A percentile compares a stretch with the other conserved stretches of the same genome.
Evolutionary conservation across 495 filamentous ascomycete species (phyloP).

Genomic region (Aspergillus baeticus): DNA sequence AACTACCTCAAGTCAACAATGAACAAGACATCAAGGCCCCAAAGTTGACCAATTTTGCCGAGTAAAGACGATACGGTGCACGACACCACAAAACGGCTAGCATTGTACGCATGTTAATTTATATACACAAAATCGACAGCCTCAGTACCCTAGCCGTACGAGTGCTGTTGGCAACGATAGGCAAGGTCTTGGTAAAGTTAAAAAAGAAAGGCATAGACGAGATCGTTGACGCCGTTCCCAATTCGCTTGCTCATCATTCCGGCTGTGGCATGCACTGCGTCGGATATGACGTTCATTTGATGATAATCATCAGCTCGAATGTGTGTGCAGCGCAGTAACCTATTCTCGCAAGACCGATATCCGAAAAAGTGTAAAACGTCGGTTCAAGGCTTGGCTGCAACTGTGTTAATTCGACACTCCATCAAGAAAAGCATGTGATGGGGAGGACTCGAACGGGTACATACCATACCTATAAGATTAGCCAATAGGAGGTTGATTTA

Average conservation of each 20-base stretch:
- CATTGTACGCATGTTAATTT: constrained; percentile 5
- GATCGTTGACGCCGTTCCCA: not conserved
- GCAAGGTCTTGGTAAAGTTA: not conserved
- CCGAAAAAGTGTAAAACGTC: not conserved
- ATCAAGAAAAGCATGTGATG: not conserved
- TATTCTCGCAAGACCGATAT: not conserved
- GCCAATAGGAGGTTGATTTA: not conserved
- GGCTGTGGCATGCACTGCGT: not conserved
- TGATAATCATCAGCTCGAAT: not conserved
- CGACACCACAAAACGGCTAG: not conserved
- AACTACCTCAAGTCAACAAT: not conserved
- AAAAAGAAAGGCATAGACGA: not conserved
- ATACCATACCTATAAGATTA: not conserved
- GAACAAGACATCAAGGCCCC: constrained; percentile 23
- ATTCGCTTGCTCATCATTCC: not conserved
- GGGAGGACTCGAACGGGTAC: not conserved
- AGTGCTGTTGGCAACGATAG: not conserved
- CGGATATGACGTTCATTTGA: not conserved
- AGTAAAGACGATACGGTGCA: not conserved
- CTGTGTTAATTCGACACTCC: not conserved
- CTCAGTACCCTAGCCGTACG: not conserved
- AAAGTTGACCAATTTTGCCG: constrained; percentile 31
- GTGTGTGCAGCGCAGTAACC: not conserved
- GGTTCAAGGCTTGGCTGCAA: not conserved
- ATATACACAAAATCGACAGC: not conserved